Evolutionary conservation across 2,329 filamentous ascomycete genomes (phyloP).

Genomic region (Ceratocystis ficicola): DNA sequence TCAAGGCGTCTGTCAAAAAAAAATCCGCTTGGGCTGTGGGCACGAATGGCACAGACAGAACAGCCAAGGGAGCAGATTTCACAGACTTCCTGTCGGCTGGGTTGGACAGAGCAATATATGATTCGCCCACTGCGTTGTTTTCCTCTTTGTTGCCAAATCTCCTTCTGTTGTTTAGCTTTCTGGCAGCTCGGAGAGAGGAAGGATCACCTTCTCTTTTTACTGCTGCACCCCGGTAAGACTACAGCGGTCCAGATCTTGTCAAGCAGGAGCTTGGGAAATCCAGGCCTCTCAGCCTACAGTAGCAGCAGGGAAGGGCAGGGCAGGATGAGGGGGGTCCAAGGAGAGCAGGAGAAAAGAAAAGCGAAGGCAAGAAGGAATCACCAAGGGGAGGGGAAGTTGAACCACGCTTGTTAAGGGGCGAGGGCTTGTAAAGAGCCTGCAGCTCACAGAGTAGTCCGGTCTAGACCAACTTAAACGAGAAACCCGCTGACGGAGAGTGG

Average conservation of each 20-base stretch:
- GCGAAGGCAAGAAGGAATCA: not conserved
- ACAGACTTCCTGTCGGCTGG: not conserved
- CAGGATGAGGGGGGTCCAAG: not conserved
- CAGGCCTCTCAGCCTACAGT: not conserved
- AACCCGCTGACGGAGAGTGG: not conserved
- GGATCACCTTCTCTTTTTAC: constrained; percentile 3
- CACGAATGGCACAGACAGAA: not conserved
- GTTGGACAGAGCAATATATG: constrained; percentile 1
- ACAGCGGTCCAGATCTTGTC: constrained; percentile 1
- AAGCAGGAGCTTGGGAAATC: not conserved
- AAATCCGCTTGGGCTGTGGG: not conserved
- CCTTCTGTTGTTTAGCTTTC: not conserved
- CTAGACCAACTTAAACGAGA: constrained; percentile 9
- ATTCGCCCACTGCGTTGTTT: not conserved
- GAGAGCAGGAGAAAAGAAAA: not conserved
- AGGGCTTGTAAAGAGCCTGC: constrained; percentile 1
- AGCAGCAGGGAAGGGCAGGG: not conserved
- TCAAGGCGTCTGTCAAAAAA: constrained; percentile 8
- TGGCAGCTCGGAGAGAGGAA: not conserved
- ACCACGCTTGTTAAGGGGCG: not conserved
- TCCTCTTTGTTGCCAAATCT: not conserved
- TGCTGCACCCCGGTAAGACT: not conserved
- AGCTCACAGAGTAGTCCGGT: not conserved
- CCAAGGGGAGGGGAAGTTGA: constrained; percentile 8
- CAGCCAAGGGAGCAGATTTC: not conserved